These are phyloP conservation scores for Paraphaeosphaeria sporulosa DNA, from an alignment of 2,329 filamentous ascomycete species.

Conservation along the genomic window DNA sequence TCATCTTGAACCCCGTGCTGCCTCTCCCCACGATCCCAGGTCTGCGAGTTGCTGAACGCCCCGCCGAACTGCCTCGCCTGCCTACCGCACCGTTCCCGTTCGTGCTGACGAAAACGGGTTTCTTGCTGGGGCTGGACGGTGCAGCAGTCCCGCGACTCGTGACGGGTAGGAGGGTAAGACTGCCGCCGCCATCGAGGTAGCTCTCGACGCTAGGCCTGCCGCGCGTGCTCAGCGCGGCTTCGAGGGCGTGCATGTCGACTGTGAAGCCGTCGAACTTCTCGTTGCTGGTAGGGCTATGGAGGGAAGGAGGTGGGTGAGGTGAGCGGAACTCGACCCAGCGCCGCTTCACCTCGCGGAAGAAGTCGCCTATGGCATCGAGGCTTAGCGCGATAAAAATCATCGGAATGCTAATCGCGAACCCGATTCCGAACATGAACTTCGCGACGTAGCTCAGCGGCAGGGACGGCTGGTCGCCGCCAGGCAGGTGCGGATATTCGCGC, in stretches of 20 bases:
- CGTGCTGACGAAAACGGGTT: conserved; percentile 13
- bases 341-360: conserved; percentile 36
- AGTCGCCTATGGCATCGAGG: conserved; percentile 51
- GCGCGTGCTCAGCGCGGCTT: conserved; percentile 34
- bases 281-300: too few relatives aligned
- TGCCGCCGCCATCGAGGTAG: conserved; percentile 31
- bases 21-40: conserved; percentile 32
- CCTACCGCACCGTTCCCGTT: conserved; percentile 11
- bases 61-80: conserved; percentile 11
- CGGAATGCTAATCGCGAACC: conserved; percentile 61
- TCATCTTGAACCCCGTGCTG: conserved; percentile 45
- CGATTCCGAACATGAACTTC: conserved; percentile 65
- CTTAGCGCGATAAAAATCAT: conserved; percentile 57
- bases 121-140: conserved; percentile 23
- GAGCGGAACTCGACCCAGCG: conserved; percentile 23
- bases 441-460: conserved; percentile 60
- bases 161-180: conserved; percentile 34
- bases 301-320: too few relatives aligned
- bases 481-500: conserved; percentile 53
- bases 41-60: conserved; percentile 20
- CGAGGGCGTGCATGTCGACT: conserved; percentile 35
- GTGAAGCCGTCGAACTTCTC: conserved; percentile 25
- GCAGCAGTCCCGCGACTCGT: conserved; percentile 43
- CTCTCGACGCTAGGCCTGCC: conserved; percentile 38
- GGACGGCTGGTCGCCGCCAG: conserved; percentile 36